Evolutionary conservation across 1,284 basidiomycete species (phyloP), one percentile per base, ranked within the genome.

Genomic region (Ustilago bromivora): DNA sequence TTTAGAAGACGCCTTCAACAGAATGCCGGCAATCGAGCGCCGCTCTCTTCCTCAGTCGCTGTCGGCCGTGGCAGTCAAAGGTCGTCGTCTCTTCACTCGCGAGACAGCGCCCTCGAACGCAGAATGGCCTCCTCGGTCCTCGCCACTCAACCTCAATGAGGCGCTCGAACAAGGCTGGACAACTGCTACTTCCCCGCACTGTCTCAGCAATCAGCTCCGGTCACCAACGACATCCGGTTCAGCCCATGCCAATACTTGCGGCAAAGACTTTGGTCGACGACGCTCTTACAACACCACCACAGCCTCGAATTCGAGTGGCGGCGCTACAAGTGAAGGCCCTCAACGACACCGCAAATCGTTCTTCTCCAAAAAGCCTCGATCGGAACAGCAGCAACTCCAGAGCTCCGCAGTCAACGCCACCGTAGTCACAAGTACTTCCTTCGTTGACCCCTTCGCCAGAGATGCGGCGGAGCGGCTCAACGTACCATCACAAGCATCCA

Each of bases 51-150:
- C 66, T 4, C 72, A 70, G 13, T 60, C 66, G 28, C 60, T 75
- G 17, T 70, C 66, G 34, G 58, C 53, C 12, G 67, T 70, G 17
- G 72, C 72, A 13, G 15, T n/a, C 47, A 69, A 70, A 23, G 60
- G 72, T 35, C 66, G 72, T 28, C 65, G 61, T 38, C 57, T 75
- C 15, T 75, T 75, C n/a, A 51, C 72, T 34, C 59, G 72, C 23
- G 67, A 75, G 2, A 13, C 36, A 8, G n/a, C 9, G 12, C 6
- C 11, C 10, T 15, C 10, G 1, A 40, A 46, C 5, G 40, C n/a
- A 49, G 61, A 59, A 8, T 34, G 46, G 40, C 32, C 35, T 2
- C 41, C 36, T 3, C 34, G 54, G 4, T 55, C 52, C 5, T 71
- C 69, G 13, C 63, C 63, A 36, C 63, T 71, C 34, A 71, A 46